Base-by-base conservation (phyloP, 495 filamentous ascomycete genomes). In the Immersiella caudata region DNA sequence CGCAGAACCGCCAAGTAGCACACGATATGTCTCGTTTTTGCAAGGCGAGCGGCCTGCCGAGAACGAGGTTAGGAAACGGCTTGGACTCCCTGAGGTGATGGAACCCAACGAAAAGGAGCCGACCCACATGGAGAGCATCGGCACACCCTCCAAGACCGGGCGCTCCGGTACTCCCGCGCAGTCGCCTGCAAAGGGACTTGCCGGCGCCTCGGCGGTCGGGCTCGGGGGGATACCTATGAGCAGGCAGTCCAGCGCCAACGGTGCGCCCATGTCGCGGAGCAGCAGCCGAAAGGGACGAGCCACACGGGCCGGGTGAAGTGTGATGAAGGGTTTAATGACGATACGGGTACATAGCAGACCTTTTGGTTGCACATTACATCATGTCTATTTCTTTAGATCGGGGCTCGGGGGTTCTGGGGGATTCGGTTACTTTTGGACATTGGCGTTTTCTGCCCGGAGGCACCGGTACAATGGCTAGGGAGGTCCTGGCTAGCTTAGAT, bases 181-280 rank as follows among this genome's bases (percentile, higher is more conserved):
- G 21, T 72, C 73, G 1, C 72, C 75, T 4, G 71, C 71, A 21
- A 73, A 77, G 67, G 67, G 64, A 7, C 51, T 71, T 60, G 54
- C 57, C 36, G 61, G 21, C 18, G 68, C 52, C 26, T 52, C 65
- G 69, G 69, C 21, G 35, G 49, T 11, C 56, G 11, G 64, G 16
- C 60, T 73, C 7, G 77, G 76, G 5, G 81, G 80, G 1, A 75
- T 78, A 29, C 71, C 81, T 20, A 84, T 86, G 83, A 84, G 82
- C 67, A 74, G 82, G 24, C 81, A 83, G 70, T 80, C 76, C 49
- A 84, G 82, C 54, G 75, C 80, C 0, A 82, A 81, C 36, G 79
- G 83, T 36, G 80, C 75, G 22, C 78, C 79, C 0, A 86, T 86
- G 84, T 84, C 81, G 63, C 73, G 84, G 52, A 84, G 75, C 35